phyloP scores from a whole-genome alignment of 768 basidiomycete species.

The Mycena metata region DNA sequence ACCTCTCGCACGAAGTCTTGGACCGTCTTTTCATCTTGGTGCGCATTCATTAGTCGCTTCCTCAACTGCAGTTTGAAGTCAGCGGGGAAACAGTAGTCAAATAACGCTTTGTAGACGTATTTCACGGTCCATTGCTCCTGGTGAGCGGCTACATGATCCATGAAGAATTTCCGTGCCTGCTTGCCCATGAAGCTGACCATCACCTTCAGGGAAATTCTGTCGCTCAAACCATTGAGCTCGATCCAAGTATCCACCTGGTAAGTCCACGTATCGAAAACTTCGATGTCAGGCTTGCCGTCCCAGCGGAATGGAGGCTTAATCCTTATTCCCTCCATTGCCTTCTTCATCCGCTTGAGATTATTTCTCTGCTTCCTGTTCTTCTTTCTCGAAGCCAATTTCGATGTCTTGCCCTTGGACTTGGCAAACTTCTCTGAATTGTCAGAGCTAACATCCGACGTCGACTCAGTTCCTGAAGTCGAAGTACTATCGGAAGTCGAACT shows the following conservation, averaged over 20 bases:
- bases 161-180: slow-evolving; percentile 21
- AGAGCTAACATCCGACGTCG: too few species aligned
- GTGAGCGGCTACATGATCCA: slow-evolving; percentile 2
- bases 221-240: neutral
- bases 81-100: slow-evolving; percentile 6
- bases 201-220: slow-evolving; percentile 11
- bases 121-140: slow-evolving; percentile 7
- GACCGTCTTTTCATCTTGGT: slow-evolving; percentile 4
- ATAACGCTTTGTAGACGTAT: neutral
- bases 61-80: slow-evolving; percentile 10
- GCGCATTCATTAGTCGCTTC: neutral
- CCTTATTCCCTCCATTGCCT: neutral
- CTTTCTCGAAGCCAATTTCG: too few species aligned
- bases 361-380: slow-evolving; percentile 5
- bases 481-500: too few species aligned
- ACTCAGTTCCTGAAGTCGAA: too few species aligned
- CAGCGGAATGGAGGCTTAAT: slow-evolving; percentile 9
- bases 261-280: slow-evolving; percentile 18
- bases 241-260: slow-evolving; percentile 20
- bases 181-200: slow-evolving; percentile 17
- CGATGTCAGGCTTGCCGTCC: slow-evolving; percentile 16
- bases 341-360: neutral
- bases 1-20: neutral
- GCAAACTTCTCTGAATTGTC: too few species aligned
- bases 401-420: too few species aligned